These are phyloP conservation scores for Nymphaea thermarum DNA, from an alignment of 164 flowering plant species.

Conservation along the genomic window DNA sequence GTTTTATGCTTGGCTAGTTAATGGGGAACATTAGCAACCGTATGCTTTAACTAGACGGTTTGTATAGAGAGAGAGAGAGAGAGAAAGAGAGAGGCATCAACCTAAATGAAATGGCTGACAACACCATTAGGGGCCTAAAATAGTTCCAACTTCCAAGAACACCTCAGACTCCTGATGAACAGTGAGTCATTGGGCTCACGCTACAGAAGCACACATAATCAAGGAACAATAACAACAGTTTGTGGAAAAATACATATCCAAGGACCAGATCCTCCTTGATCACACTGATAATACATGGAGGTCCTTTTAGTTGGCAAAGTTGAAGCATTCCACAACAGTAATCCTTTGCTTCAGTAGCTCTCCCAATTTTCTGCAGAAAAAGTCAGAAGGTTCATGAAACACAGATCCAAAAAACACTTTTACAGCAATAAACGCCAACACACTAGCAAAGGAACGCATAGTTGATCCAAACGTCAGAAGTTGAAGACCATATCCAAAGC, in stretches of 20 bases:
- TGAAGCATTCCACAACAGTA: background rate
- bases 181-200: background rate
- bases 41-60: slow-evolving; percentile 23
- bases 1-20: too few relatives aligned
- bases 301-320: background rate
- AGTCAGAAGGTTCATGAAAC: background rate
- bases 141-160: background rate
- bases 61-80: slow-evolving; percentile 11
- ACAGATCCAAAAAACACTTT: background rate
- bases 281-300: background rate
- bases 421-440: background rate
- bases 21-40: too few relatives aligned
- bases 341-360: background rate
- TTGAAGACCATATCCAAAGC: too few relatives aligned
- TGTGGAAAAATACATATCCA: background rate
- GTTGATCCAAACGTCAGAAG: too few relatives aligned
- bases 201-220: background rate
- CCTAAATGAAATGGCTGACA: background rate
- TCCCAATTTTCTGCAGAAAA: background rate
- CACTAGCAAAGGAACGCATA: background rate
- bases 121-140: background rate
- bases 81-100: background rate
- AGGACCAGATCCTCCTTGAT: background rate
- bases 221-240: background rate
- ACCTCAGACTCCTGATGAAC: background rate